These are phyloP conservation scores for Thamnidium elegans DNA, from an alignment of 192 early-diverging fungal genomes.

Conservation along the genomic window DNA sequence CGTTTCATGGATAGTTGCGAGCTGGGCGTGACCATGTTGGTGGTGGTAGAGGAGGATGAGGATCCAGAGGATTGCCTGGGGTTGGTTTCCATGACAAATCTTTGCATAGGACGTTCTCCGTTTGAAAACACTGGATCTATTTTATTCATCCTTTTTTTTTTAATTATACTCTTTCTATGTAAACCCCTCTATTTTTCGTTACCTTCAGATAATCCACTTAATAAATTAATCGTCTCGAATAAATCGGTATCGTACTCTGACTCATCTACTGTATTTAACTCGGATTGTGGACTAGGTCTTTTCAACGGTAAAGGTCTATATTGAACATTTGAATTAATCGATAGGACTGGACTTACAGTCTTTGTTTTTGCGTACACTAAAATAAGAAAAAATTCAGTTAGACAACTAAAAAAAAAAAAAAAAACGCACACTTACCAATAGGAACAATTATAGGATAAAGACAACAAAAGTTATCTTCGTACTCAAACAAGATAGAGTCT, in stretches of 20 bases:
- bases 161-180: background rate
- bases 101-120: slow-evolving; percentile 16
- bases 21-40: background rate
- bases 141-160: background rate
- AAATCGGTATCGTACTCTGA: slow-evolving; percentile 48
- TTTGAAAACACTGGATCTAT: slow-evolving; percentile 20
- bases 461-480: slow-evolving; percentile 44
- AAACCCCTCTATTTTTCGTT: background rate
- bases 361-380: slow-evolving; percentile 40
- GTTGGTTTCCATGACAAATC: slow-evolving; percentile 23
- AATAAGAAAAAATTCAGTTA: background rate
- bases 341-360: slow-evolving; percentile 36
- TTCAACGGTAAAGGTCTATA: slow-evolving; percentile 32
- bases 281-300: slow-evolving; percentile 19
- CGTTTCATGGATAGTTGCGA: slow-evolving; percentile 34
- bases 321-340: slow-evolving; percentile 36
- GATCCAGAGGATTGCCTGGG: background rate
- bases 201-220: slow-evolving; percentile 53
- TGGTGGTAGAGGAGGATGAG: background rate
- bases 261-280: slow-evolving; percentile 25
- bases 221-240: slow-evolving; percentile 52
- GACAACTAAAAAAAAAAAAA: background rate
- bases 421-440: slow-evolving; percentile 45
- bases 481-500: slow-evolving; percentile 35
- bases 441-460: slow-evolving; percentile 52